phyloP scores from a whole-genome alignment of 2,329 filamentous ascomycete genomes.

The Colletotrichum sublineola region DNA sequence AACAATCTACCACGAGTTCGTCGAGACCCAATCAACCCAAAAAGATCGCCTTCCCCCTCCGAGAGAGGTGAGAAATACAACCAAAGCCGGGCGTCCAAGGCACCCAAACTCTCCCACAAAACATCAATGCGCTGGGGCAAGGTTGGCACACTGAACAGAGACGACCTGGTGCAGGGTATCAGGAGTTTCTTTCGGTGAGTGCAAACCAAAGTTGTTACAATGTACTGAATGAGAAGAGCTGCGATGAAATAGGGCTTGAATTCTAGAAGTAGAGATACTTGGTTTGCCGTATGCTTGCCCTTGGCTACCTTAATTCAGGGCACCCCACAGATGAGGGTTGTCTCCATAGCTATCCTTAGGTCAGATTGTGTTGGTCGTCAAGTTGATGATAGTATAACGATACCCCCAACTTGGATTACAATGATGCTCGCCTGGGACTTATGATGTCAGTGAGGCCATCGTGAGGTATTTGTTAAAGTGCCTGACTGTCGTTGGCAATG shows the following conservation, averaged over 20 bases:
- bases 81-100: conserved; percentile 32
- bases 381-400: conserved; percentile 38
- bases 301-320: conserved; percentile 28
- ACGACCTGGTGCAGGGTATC: conserved; percentile 56
- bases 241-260: conserved; percentile 1
- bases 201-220: not conserved
- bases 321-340: not conserved
- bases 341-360: conserved; percentile 25
- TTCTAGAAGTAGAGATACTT: conserved; percentile 24
- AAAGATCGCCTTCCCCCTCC: conserved; percentile 44
- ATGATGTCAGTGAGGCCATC: conserved; percentile 35
- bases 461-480: not conserved
- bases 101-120: conserved; percentile 43
- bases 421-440: not conserved
- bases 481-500: conserved; percentile 16
- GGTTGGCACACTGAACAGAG: conserved; percentile 53
- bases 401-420: conserved; percentile 31
- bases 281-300: conserved; percentile 8
- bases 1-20: conserved; percentile 45
- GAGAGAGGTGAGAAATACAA: conserved; percentile 51
- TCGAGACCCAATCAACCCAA: conserved; percentile 38
- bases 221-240: not conserved
- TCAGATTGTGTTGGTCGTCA: conserved; percentile 25
- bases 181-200: conserved; percentile 60
- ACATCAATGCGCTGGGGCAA: conserved; percentile 54